Evolutionary conservation across 345 rosid genomes (phyloP).

Genomic region (Laguncularia racemosa): DNA sequence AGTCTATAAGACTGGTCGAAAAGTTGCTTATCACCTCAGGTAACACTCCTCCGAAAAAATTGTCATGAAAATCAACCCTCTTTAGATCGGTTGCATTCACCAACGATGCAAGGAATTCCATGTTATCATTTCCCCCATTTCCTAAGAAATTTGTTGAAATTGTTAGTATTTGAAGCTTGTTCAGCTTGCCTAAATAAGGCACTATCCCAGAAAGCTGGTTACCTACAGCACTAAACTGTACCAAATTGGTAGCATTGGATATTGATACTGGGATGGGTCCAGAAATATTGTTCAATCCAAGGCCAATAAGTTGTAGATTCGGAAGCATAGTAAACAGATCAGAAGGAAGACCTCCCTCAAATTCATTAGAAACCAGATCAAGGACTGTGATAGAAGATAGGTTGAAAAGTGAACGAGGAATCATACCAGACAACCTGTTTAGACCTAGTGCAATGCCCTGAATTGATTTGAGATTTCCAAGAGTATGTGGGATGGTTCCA

Average conservation of each 20-base stretch:
- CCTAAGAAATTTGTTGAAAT: not conserved
- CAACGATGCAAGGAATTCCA: not conserved
- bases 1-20: not conserved
- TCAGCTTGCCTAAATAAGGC: slow-evolving; percentile 1
- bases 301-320: not conserved
- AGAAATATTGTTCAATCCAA: not conserved
- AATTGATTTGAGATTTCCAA: slow-evolving; percentile 7
- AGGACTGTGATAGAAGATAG: not conserved
- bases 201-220: not conserved
- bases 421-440: slow-evolving; percentile 12
- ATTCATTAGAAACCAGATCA: not conserved
- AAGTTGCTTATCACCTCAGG: not conserved
- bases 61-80: rapidly evolving
- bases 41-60: not conserved
- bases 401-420: slow-evolving; percentile 19
- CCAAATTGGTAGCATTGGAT: not conserved
- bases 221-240: rapidly evolving
- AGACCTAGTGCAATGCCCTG: not conserved
- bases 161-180: not conserved
- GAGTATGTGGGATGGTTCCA: slow-evolving; percentile 13
- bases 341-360: not conserved
- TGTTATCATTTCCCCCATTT: not conserved
- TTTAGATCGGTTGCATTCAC: not conserved
- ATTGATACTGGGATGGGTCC: slow-evolving; percentile 3
- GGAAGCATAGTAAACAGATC: not conserved